Evolutionary conservation across 805 yeast genomes (phyloP).

Genomic region (Metschnikowia amazonensis): DNA sequence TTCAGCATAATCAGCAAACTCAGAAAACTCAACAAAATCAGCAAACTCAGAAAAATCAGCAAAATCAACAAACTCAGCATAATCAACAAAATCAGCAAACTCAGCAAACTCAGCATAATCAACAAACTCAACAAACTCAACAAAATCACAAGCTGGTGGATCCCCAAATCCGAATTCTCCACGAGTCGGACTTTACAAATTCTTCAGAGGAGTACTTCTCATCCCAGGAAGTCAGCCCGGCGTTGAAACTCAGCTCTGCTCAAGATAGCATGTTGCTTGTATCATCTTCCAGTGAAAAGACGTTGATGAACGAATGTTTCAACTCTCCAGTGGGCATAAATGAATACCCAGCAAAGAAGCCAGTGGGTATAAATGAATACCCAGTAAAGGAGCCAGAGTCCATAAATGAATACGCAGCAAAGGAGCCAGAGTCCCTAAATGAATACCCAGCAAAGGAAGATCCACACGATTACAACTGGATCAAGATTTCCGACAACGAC

Average conservation of each 20-base stretch:
- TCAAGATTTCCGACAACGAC: background rate
- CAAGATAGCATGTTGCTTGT: background rate
- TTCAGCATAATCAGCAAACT: too few relatives aligned
- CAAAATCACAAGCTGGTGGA: too few relatives aligned
- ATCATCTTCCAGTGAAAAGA: slow-evolving; percentile 17
- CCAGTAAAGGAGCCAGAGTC: too few relatives aligned
- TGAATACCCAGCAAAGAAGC: background rate
- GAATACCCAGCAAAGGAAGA: background rate
- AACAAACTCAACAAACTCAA: too few relatives aligned
- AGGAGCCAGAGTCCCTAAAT: background rate
- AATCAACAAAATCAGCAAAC: too few relatives aligned
- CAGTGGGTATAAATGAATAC: background rate
- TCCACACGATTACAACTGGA: background rate
- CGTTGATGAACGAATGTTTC: slow-evolving; percentile 13
- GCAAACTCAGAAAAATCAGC: too few relatives aligned
- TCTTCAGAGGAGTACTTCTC: slow-evolving; percentile 36
- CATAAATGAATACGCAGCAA: background rate
- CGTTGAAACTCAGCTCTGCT: slow-evolving; percentile 12
- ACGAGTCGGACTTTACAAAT: slow-evolving; percentile 13
- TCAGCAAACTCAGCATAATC: too few relatives aligned
- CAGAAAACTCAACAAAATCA: too few relatives aligned
- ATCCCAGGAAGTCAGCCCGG: slow-evolving; percentile 26
- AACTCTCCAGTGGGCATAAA: background rate
- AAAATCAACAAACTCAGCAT: too few relatives aligned
- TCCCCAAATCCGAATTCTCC: background rate